phyloP scores from a whole-genome alignment of 164 flowering plant genomes.

The Dillenia turbinata region DNA sequence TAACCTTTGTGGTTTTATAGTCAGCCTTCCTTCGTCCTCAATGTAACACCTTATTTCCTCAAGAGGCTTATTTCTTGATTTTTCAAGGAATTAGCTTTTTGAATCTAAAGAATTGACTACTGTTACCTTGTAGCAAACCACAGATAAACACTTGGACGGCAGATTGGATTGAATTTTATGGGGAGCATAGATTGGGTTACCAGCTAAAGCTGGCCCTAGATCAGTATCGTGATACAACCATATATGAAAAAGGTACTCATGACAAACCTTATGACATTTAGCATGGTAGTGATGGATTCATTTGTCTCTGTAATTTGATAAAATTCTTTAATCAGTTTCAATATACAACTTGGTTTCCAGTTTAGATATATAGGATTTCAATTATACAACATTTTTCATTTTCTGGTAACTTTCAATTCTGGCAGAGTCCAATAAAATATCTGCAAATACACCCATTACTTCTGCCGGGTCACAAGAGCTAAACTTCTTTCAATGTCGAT shows the following conservation, averaged over 20 bases:
- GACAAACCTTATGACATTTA: too few relatives aligned
- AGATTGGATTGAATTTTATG: conserved; percentile 83
- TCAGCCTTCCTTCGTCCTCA: background rate
- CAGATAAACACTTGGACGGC: conserved; percentile 91
- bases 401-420: too few relatives aligned
- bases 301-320: too few relatives aligned
- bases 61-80: background rate
- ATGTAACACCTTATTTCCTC: background rate
- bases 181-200: conserved; percentile 87
- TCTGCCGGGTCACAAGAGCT: too few relatives aligned
- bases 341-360: too few relatives aligned
- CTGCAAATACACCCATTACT: too few relatives aligned
- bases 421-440: too few relatives aligned
- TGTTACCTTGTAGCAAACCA: conserved; percentile 57
- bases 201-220: conserved; percentile 72
- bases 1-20: conserved; percentile 7
- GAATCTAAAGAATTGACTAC: conserved; percentile 3
- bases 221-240: conserved; percentile 71
- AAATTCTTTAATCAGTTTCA: too few relatives aligned
- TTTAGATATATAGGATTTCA: too few relatives aligned
- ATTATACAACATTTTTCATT: too few relatives aligned
- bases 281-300: too few relatives aligned
- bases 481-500: too few relatives aligned
- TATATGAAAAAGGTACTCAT: conserved; percentile 73
- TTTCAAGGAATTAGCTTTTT: background rate